Evolutionary conservation across 345 rosid species (phyloP).

Genomic region (Salix arbutifolia): DNA sequence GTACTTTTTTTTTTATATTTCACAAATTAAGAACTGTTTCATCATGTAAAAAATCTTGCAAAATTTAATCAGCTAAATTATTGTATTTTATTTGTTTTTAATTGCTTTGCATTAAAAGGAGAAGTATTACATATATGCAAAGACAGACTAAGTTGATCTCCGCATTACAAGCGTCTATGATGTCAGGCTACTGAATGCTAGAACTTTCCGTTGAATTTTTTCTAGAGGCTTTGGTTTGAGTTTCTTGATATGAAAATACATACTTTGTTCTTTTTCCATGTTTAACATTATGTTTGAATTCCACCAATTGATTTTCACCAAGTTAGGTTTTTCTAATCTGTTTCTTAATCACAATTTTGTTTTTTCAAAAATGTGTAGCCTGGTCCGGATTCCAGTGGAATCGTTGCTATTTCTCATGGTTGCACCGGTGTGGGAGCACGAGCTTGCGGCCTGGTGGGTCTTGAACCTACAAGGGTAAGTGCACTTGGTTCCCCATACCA

Average conservation of each 20-base stretch:
- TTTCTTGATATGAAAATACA: background rate
- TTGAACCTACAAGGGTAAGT: slow-evolving; percentile 97
- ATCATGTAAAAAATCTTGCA: background rate
- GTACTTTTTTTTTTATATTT: slow-evolving; percentile 1
- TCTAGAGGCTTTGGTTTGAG: background rate
- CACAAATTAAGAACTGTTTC: background rate
- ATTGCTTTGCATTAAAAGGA: background rate
- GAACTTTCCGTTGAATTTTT: background rate
- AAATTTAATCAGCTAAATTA: background rate
- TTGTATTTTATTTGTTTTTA: background rate
- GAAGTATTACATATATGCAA: background rate
- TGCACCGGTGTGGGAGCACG: slow-evolving; percentile 99
- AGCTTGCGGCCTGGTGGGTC: slow-evolving; percentile 99
- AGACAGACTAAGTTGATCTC: background rate
- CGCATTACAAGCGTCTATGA: background rate
- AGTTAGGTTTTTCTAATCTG: background rate
- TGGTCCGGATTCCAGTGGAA: slow-evolving; percentile 99
- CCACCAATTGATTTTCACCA: background rate
- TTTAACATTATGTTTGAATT: background rate
- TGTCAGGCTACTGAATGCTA: background rate
- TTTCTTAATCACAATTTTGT: background rate
- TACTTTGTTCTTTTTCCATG: background rate
- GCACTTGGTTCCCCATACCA: background rate
- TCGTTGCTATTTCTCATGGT: slow-evolving; percentile 99
- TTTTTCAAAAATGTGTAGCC: slow-evolving; percentile 50